Evolutionary conservation across 176 grass and related monocot genomes (phyloP), one percentile per base, ranked within the genome.

Genomic region (Zoysia pacifica): DNA sequence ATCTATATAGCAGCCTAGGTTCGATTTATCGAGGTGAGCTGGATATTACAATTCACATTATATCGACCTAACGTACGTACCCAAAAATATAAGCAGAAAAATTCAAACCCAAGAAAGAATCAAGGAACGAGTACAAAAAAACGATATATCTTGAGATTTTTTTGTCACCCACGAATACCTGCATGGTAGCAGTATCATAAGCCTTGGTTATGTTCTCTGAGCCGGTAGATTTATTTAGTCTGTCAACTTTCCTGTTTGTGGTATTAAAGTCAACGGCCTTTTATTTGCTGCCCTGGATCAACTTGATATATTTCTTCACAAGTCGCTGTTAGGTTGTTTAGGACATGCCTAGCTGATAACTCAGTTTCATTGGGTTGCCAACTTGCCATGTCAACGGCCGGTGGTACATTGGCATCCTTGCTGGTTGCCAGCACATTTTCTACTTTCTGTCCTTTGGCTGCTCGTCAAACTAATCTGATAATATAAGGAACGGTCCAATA

Each of bases 281-380:
- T 47, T 47, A 7, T 3, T 47, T 47, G 45, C 45, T 47, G 45
- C 45, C 45, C 45, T 47, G 3, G 1, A 47, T 28, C 28, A 47
- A 5, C 45, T 7, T 7, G 45, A 5, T 47, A 47, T 5, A 28
- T 60, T 54, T 54, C 35, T 40, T 53, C 3, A 11, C 36, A 54
- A 54, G 70, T 73, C 70, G 49, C 36, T 39, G 36, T 55, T 49
- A 41, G 37, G 70, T 53, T 73, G 70, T 73, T 73, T 73, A 73
- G 3, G 48, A 6, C 3, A 35, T 39, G 14, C 14, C 14, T 73
- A 28, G 2, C 48, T 3, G 48, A 39, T 39, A 71, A 48, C 47
- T 52, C 28, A 52, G 37, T 54, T 35, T 53, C 49, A 40, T 73
- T 73, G 48, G 48, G 36, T 52, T 54, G 37, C 35, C 18, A 45